Percentiles rank a stretch among this genome's conserved stretches.
Conservation (phyloP, 1,139 yeast genomes). For the Candida tunisiensis region DNA sequence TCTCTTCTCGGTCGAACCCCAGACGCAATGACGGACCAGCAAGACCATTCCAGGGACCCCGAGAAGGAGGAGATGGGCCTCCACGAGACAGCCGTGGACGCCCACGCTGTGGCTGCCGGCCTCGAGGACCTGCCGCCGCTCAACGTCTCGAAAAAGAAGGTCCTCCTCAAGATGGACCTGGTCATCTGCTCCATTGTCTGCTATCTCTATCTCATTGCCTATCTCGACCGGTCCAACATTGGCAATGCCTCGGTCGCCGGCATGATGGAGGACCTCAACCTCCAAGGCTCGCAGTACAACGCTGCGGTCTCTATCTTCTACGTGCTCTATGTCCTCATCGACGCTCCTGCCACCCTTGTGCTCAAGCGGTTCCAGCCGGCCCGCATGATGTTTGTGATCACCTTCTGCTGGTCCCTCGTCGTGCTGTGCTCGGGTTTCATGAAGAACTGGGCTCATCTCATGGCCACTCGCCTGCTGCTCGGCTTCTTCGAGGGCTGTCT, state of each 20-base stretch:
- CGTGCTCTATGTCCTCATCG: conserved; percentile 19
- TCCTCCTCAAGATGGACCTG: conserved; percentile 8
- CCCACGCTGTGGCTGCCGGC: too few relatives aligned
- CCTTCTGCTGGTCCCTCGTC: too few relatives aligned
- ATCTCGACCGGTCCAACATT: conserved; percentile 42
- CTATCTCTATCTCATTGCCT: conserved; percentile 34
- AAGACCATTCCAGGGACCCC: too few relatives aligned
- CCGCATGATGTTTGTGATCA: too few relatives aligned
- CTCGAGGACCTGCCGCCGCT: too few relatives aligned
- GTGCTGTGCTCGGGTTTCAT: conserved; percentile 27
- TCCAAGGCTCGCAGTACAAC: conserved; percentile 4
- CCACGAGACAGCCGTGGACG: too few relatives aligned
- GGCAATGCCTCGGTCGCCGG: conserved; percentile 50
- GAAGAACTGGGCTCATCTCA: conserved; percentile 10
- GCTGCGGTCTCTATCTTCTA: conserved; percentile 8
- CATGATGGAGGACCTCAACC: conserved; percentile 28
- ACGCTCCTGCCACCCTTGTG: too few relatives aligned
- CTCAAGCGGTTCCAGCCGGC: too few relatives aligned
- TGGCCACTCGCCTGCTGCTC: conserved; percentile 15
- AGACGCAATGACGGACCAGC: too few relatives aligned
- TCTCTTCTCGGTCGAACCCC: too few relatives aligned
- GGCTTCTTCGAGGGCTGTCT: conserved; percentile 14
- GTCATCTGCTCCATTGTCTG: conserved; percentile 18
- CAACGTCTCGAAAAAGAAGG: too few relatives aligned
- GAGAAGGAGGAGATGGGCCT: too few relatives aligned